Percentiles rank a stretch among this genome's conserved stretches.
These are phyloP conservation scores for Yamadazyma olivae DNA, from an alignment of 805 yeast species.

Conservation along the genomic window DNA sequence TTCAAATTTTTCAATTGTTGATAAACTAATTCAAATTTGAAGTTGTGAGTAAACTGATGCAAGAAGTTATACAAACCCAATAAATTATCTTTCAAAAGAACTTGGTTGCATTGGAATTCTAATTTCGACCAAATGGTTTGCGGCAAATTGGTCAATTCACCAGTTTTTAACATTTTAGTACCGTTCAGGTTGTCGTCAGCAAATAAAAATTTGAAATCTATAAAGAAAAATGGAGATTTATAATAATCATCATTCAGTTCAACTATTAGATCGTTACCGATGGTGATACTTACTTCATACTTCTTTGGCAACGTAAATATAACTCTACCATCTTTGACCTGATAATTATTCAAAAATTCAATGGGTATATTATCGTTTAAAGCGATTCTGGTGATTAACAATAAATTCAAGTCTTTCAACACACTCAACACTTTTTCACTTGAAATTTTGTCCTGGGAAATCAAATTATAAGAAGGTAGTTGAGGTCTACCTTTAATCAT, in stretches of 20 bases:
- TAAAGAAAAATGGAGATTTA: constrained; percentile 66
- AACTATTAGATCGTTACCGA: constrained; percentile 54
- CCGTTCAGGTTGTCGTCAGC: constrained; percentile 16
- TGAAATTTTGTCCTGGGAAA: constrained; percentile 48
- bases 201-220: constrained; percentile 70
- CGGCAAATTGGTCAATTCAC: constrained; percentile 29
- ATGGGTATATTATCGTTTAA: constrained; percentile 60
- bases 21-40: constrained; percentile 54
- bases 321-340: constrained; percentile 73
- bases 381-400: constrained; percentile 73
- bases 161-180: constrained; percentile 4
- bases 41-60: constrained; percentile 58
- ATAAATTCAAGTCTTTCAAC: constrained; percentile 66
- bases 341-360: constrained; percentile 55
- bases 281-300: constrained; percentile 60
- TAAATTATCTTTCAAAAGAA: constrained; percentile 46
- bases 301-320: constrained; percentile 59
- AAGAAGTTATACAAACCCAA: constrained; percentile 53
- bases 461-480: constrained; percentile 59
- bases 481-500: constrained; percentile 74
- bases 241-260: constrained; percentile 48
- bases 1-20: constrained; percentile 46
- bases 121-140: constrained; percentile 35
- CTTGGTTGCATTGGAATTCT: constrained; percentile 54
- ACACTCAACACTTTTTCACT: constrained; percentile 57